Conservation (phyloP, 139 green algal genomes). For the Ostreobium quekettii region DNA sequence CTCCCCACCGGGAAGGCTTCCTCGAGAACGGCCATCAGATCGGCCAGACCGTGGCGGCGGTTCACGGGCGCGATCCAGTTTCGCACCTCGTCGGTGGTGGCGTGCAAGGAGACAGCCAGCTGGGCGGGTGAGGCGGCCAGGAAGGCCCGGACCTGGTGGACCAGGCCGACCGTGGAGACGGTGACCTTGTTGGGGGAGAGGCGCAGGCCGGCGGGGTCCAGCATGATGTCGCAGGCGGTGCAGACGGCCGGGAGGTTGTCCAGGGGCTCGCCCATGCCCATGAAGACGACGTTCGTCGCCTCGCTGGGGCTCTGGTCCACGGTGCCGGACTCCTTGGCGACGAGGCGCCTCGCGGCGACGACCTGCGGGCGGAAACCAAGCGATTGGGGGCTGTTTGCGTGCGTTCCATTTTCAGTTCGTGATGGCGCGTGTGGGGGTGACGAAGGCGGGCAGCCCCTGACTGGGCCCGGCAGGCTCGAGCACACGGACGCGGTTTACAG, state of each 20-base stretch:
- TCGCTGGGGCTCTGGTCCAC: neutral
- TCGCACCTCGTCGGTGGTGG: conserved; percentile 64
- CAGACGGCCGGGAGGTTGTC: conserved; percentile 82
- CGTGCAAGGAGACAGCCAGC: conserved; percentile 78
- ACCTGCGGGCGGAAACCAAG: too few species aligned
- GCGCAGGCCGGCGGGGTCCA: conserved; percentile 52
- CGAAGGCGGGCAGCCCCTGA: too few species aligned
- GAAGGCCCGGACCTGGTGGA: conserved; percentile 39
- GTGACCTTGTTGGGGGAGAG: conserved; percentile 85
- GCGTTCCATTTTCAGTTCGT: too few species aligned
- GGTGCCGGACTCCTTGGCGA: neutral
- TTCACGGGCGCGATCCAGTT: conserved; percentile 68
- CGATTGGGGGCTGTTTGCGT: too few species aligned
- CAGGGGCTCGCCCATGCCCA: conserved; percentile 95
- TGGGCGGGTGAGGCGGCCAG: conserved; percentile 42
- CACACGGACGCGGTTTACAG: too few species aligned
- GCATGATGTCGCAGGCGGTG: conserved; percentile 46
- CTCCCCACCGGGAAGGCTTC: conserved; percentile 37
- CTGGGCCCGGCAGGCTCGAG: too few species aligned
- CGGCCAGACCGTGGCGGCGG: conserved; percentile 47
- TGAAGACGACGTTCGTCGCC: conserved; percentile 65
- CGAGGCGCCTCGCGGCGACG: neutral
- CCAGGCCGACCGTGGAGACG: conserved; percentile 87
- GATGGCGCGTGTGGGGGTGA: too few species aligned
- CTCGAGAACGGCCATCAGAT: conserved; percentile 41